phyloP scores from a whole-genome alignment of 2,329 filamentous ascomycete genomes.

The Byssoonygena ceratinophila region DNA sequence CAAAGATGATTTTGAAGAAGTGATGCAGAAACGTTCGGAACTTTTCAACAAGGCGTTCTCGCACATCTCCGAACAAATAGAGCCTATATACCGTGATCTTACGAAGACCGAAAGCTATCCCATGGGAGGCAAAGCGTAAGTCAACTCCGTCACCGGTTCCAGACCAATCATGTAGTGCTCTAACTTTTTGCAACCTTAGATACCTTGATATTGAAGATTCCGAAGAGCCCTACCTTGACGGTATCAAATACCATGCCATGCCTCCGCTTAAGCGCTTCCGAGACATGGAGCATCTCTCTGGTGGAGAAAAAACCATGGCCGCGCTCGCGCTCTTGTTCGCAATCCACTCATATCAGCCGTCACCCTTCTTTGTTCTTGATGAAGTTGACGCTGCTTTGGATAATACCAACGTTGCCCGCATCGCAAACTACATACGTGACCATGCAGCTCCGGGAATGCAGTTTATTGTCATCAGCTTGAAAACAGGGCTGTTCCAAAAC shows the following conservation, averaged over 20 bases:
- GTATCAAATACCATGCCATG: constrained; percentile 98
- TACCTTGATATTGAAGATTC: constrained; percentile 93
- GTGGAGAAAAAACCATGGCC: constrained; percentile 98
- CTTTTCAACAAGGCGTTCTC: constrained; percentile 91
- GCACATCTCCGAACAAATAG: constrained; percentile 92
- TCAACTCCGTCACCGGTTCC: constrained; percentile 7
- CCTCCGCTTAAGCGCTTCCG: constrained; percentile 95
- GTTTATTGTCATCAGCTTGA: constrained; percentile 95
- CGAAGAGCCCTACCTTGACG: constrained; percentile 90
- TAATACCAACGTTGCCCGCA: constrained; percentile 90
- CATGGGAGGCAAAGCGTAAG: constrained; percentile 64
- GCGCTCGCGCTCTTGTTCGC: constrained; percentile 93
- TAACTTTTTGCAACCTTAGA: constrained; percentile 20
- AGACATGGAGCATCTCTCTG: constrained; percentile 96
- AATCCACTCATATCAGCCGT: constrained; percentile 90
- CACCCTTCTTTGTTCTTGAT: constrained; percentile 94
- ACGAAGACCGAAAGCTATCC: constrained; percentile 85
- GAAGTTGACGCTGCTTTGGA: constrained; percentile 98
- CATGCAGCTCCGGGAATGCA: constrained; percentile 96
- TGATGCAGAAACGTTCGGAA: constrained; percentile 74
- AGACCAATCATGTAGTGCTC: background rate
- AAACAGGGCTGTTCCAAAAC: constrained; percentile 90
- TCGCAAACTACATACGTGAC: constrained; percentile 90
- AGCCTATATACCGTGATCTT: constrained; percentile 85
- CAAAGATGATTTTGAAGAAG: constrained; percentile 69